These are phyloP conservation scores for Dactylonectria estremocensis DNA, from an alignment of 2,329 filamentous ascomycete genomes.

Conservation along the genomic window DNA sequence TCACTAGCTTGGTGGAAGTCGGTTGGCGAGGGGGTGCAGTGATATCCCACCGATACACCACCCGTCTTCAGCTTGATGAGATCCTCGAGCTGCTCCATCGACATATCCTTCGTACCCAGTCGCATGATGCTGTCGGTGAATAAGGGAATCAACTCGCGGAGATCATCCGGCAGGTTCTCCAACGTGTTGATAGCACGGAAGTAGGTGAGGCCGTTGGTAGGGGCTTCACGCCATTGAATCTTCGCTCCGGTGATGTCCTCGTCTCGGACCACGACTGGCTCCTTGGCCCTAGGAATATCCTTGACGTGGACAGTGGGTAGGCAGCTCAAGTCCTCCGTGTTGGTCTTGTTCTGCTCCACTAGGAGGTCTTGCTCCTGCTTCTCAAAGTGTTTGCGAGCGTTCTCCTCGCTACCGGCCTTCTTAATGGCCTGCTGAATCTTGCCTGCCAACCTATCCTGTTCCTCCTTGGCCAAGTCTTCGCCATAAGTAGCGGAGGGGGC, in stretches of 20 bases:
- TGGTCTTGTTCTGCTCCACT: conserved; percentile 86
- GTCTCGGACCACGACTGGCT: conserved; percentile 72
- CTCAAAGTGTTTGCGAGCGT: conserved; percentile 80
- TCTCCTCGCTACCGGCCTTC: conserved; percentile 78
- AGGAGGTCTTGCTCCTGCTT: conserved; percentile 86
- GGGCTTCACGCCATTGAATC: conserved; percentile 91
- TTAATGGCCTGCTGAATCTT: conserved; percentile 82
- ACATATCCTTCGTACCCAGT: conserved; percentile 87
- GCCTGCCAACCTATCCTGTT: conserved; percentile 78
- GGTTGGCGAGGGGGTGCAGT: conserved; percentile 83
- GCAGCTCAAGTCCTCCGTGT: conserved; percentile 87
- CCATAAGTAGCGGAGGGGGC: conserved; percentile 83
- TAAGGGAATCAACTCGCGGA: conserved; percentile 87
- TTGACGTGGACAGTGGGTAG: conserved; percentile 89
- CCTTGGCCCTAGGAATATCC: conserved; percentile 87
- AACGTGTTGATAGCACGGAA: conserved; percentile 91
- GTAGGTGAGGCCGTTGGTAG: conserved; percentile 96
- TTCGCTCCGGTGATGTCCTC: conserved; percentile 76
- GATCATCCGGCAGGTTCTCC: conserved; percentile 84
- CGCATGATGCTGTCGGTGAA: conserved; percentile 96
- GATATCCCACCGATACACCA: conserved; percentile 87
- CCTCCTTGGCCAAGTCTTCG: conserved; percentile 82
- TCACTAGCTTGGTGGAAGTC: conserved; percentile 81
- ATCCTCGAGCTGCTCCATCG: conserved; percentile 96
- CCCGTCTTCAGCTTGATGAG: conserved; percentile 97